phyloP scores from a whole-genome alignment of 805 yeast species.

The Starmera amethionina region DNA sequence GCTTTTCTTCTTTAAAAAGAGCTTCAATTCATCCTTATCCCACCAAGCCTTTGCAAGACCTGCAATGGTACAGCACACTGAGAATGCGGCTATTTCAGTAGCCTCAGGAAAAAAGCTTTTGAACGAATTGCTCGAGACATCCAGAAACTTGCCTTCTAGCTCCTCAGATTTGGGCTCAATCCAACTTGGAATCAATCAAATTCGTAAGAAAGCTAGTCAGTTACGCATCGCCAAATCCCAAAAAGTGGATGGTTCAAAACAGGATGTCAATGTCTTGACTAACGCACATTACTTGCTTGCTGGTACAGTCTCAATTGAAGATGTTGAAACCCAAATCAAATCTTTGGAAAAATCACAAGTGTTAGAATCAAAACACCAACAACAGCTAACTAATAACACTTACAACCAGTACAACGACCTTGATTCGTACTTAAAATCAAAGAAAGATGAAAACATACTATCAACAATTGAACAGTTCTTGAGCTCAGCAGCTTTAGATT shows the following conservation, averaged over 20 bases:
- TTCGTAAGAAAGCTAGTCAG: slow-evolving; percentile 55
- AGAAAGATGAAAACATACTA: slow-evolving; percentile 75
- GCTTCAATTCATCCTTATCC: too few species aligned
- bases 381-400: slow-evolving; percentile 2
- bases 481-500: slow-evolving; percentile 66
- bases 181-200: slow-evolving; percentile 71
- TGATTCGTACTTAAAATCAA: slow-evolving; percentile 53
- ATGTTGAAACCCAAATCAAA: slow-evolving; percentile 52
- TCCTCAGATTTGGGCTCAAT: slow-evolving; percentile 68
- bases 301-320: slow-evolving; percentile 82
- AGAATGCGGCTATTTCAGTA: not conserved
- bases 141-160: slow-evolving; percentile 60
- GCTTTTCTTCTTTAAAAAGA: too few species aligned
- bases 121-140: slow-evolving; percentile 68
- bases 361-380: slow-evolving; percentile 16
- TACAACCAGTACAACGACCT: slow-evolving; percentile 29
- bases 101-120: slow-evolving; percentile 25
- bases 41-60: too few species aligned
- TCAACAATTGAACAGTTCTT: slow-evolving; percentile 77
- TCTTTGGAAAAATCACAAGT: slow-evolving; percentile 23
- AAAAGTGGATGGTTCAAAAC: slow-evolving; percentile 12
- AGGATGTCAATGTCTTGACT: slow-evolving; percentile 34
- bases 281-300: slow-evolving; percentile 85
- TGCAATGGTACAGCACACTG: not conserved
- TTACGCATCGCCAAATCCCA: slow-evolving; percentile 38